Evolutionary conservation across 441 rosid species (phyloP).

Genomic region (Populus hybrid): DNA sequence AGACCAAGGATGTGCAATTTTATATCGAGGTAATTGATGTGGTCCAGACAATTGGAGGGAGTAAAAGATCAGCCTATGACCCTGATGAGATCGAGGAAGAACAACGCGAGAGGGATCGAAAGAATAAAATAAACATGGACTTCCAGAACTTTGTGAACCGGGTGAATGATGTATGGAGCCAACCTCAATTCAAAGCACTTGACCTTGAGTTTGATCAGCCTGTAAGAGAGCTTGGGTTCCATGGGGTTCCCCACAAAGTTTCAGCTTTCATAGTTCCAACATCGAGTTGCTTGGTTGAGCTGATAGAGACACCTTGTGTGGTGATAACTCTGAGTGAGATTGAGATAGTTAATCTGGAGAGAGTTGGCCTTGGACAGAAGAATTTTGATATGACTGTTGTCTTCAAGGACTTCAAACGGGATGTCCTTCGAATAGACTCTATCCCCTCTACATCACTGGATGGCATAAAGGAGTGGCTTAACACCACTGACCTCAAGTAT

Average conservation of each 20-base stretch:
- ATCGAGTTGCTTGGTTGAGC: constrained; percentile 79
- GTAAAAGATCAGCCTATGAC: constrained; percentile 81
- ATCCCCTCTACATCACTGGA: constrained; percentile 70
- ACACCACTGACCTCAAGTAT: constrained; percentile 74
- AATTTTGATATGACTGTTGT: constrained; percentile 79
- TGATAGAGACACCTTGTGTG: constrained; percentile 63
- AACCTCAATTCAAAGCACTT: constrained; percentile 54
- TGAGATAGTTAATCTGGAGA: constrained; percentile 81
- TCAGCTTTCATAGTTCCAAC: constrained; percentile 77
- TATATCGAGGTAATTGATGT: constrained; percentile 78
- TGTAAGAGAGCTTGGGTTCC: constrained; percentile 75
- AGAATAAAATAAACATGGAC: constrained; percentile 76
- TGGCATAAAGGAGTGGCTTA: constrained; percentile 85
- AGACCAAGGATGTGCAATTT: constrained; percentile 79
- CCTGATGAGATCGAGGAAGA: constrained; percentile 87
- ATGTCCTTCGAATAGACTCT: constrained; percentile 74
- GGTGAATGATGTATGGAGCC: constrained; percentile 74
- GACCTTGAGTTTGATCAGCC: constrained; percentile 92
- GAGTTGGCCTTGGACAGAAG: constrained; percentile 86
- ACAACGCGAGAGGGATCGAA: constrained; percentile 69
- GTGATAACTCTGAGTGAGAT: constrained; percentile 75
- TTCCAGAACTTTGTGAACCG: constrained; percentile 70
- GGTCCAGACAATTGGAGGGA: constrained; percentile 74
- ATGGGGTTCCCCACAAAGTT: constrained; percentile 74
- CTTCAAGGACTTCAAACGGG: constrained; percentile 79